Evolutionary conservation across 2,329 filamentous ascomycete genomes (phyloP).

Genomic region (Davidsoniella virescens): DNA sequence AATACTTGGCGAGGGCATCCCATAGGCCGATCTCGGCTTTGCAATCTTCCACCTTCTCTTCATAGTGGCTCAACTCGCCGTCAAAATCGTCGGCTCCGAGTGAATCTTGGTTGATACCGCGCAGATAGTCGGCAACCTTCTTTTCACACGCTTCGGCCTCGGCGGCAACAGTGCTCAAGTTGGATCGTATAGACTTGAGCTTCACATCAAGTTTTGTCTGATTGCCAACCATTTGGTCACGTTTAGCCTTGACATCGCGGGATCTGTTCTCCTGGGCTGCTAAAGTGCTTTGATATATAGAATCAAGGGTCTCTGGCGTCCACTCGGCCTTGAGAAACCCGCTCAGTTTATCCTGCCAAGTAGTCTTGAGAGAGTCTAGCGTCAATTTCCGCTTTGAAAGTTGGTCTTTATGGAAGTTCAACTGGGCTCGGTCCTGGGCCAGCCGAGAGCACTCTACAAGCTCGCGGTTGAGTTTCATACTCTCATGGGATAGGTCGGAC

Average conservation of each 20-base stretch:
- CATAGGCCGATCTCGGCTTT: constrained; percentile 54
- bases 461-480: constrained; percentile 58
- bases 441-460: constrained; percentile 67
- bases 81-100: constrained; percentile 36
- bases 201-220: constrained; percentile 62
- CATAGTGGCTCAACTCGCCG: constrained; percentile 32
- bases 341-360: constrained; percentile 56
- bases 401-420: constrained; percentile 73
- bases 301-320: constrained; percentile 53
- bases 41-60: constrained; percentile 41
- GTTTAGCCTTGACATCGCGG: constrained; percentile 48
- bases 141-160: constrained; percentile 47
- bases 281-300: constrained; percentile 48
- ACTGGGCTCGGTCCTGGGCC: constrained; percentile 65
- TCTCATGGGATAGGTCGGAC: constrained; percentile 53
- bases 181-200: constrained; percentile 48
- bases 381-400: constrained; percentile 55
- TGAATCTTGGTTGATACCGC: constrained; percentile 26
- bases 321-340: constrained; percentile 48
- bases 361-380: constrained; percentile 59
- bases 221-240: constrained; percentile 55
- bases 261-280: constrained; percentile 40
- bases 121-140: constrained; percentile 34
- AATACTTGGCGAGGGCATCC: constrained; percentile 55
- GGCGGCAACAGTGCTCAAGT: constrained; percentile 43